A percentile compares a stretch with the other conserved stretches of the same genome.
Evolutionary conservation across 2,329 filamentous ascomycete genomes (phyloP).

Genomic region (Pseudogymnoascus sp.): DNA sequence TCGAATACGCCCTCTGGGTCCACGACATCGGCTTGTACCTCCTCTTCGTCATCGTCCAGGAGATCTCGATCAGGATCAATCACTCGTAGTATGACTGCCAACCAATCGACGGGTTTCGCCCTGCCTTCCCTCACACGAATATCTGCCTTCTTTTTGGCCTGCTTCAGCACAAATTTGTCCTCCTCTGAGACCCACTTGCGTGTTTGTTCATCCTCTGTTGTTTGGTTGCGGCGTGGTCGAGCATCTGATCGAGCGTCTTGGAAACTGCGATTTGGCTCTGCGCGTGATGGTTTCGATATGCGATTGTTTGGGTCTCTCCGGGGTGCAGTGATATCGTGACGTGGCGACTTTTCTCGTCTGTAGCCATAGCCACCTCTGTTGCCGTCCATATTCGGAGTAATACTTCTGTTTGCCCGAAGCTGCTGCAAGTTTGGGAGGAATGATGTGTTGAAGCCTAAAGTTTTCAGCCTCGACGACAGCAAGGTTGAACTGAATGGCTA

Average conservation of each 20-base stretch:
- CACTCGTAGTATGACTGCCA: slow-evolving; percentile 83
- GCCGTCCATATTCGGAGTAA: slow-evolving; percentile 2
- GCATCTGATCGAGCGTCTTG: slow-evolving; percentile 22
- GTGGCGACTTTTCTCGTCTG: slow-evolving; percentile 30
- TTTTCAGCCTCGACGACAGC: slow-evolving; percentile 7
- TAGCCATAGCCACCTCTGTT: slow-evolving; percentile 6
- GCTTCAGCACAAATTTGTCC: slow-evolving; percentile 90
- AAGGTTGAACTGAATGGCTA: slow-evolving; percentile 2
- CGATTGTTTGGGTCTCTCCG: slow-evolving; percentile 48
- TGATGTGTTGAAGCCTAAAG: not conserved
- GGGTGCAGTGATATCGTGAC: slow-evolving; percentile 47
- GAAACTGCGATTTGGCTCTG: slow-evolving; percentile 21
- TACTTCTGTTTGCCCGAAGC: not conserved
- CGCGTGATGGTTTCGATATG: slow-evolving; percentile 43
- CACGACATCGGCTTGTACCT: slow-evolving; percentile 66
- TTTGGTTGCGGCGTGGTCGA: slow-evolving; percentile 24
- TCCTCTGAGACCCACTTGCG: slow-evolving; percentile 86
- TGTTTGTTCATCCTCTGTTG: slow-evolving; percentile 61
- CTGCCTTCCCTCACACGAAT: slow-evolving; percentile 87
- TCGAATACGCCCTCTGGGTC: slow-evolving; percentile 78
- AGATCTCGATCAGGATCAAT: slow-evolving; percentile 78
- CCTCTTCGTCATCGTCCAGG: slow-evolving; percentile 76
- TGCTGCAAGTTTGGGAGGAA: not conserved
- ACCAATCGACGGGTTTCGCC: slow-evolving; percentile 86
- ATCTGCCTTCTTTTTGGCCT: slow-evolving; percentile 95